Evolutionary conservation across 179 eudicot genomes (phyloP).

Genomic region (Beta lomatogona): DNA sequence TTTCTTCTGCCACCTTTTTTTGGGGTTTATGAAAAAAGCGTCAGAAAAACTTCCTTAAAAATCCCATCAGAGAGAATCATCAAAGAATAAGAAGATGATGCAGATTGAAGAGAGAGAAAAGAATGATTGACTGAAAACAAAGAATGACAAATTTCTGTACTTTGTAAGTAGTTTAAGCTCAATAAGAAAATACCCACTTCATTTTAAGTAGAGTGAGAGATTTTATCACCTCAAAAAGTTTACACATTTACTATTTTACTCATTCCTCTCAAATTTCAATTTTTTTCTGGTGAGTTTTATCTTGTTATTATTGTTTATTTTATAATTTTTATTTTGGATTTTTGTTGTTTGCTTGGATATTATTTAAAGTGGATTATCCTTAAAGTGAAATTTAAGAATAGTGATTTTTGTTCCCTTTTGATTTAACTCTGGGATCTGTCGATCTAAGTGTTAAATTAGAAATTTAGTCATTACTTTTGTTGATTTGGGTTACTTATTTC

Average conservation of each 20-base stretch:
- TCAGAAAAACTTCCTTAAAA: slow-evolving; percentile 1
- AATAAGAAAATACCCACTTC: background rate
- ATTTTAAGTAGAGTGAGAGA: background rate
- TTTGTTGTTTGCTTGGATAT: no score
- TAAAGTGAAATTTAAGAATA: no score
- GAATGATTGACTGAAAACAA: background rate
- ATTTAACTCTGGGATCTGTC: background rate
- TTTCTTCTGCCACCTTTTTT: no score
- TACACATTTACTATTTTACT: slow-evolving; percentile 6
- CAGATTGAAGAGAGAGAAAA: background rate
- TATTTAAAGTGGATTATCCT: no score
- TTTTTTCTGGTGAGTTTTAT: slow-evolving; percentile 2
- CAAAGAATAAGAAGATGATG: background rate
- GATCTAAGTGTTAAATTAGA: slow-evolving; percentile 9
- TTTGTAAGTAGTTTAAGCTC: background rate
- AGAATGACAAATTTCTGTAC: background rate
- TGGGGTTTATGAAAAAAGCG: background rate
- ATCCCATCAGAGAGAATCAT: background rate
- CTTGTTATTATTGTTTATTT: no score
- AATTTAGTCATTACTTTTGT: background rate
- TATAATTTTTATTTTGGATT: no score
- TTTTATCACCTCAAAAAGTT: background rate
- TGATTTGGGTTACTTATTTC: background rate
- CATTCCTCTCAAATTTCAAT: background rate
- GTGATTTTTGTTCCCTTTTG: background rate